phyloP scores from a whole-genome alignment of 2,329 filamentous ascomycete genomes.

The Tolypocladium tropicale region DNA sequence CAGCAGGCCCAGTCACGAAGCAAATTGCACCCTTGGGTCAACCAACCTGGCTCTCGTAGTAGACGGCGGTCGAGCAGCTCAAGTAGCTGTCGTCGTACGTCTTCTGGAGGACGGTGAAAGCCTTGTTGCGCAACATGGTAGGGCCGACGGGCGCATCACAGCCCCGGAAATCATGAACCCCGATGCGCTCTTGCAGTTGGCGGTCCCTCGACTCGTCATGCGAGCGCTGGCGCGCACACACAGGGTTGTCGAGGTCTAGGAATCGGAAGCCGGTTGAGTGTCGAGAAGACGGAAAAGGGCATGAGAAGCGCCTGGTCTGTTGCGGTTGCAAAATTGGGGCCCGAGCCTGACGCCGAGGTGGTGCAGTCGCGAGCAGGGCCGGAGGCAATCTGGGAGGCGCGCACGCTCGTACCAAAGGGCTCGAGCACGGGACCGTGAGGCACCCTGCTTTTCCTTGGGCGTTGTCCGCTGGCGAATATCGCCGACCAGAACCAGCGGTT shows the following conservation, averaged over 20 bases:
- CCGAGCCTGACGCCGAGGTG: background rate
- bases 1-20: background rate
- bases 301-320: background rate
- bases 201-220: background rate
- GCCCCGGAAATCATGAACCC: background rate
- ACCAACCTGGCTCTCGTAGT: conserved; percentile 81
- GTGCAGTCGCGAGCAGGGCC: background rate
- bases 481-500: background rate
- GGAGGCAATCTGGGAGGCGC: background rate
- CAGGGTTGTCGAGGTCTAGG: background rate
- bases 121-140: conserved; percentile 44
- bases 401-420: background rate
- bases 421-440: background rate
- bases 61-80: conserved; percentile 89
- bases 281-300: background rate
- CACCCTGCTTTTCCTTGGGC: background rate
- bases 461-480: background rate
- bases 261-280: background rate
- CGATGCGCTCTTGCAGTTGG: background rate
- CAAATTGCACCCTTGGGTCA: background rate
- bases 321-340: background rate
- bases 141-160: conserved; percentile 2
- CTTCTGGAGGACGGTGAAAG: conserved; percentile 74
- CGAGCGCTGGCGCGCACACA: background rate
- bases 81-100: conserved; percentile 96